These are phyloP conservation scores for Akanthomyces lecanii DNA, from an alignment of 2,329 filamentous ascomycete species.

Conservation along the genomic window DNA sequence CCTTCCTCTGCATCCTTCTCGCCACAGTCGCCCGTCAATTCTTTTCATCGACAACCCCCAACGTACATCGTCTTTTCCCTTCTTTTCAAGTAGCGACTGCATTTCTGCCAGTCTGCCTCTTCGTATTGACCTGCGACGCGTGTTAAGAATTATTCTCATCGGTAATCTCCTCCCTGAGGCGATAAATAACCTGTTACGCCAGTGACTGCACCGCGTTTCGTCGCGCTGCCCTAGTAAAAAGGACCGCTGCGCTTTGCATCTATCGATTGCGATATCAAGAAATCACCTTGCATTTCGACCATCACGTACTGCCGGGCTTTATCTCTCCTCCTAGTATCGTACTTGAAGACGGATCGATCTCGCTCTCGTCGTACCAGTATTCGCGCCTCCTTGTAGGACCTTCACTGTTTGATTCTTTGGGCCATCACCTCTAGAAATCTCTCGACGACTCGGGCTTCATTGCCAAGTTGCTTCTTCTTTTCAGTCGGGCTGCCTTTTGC, in stretches of 20 bases:
- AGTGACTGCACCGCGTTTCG: conserved; percentile 11
- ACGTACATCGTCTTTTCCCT: conserved; percentile 8
- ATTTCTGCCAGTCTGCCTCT: conserved; percentile 8
- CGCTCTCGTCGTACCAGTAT: conserved; percentile 13
- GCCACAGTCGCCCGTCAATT: neutral
- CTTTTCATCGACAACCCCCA: neutral
- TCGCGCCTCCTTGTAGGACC: conserved; percentile 16
- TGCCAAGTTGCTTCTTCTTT: neutral
- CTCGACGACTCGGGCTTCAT: neutral
- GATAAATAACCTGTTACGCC: conserved; percentile 10
- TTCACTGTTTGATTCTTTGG: conserved; percentile 9
- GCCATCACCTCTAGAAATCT: conserved; percentile 1
- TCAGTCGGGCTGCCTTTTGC: neutral
- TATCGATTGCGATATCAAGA: neutral
- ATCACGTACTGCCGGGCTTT: conserved; percentile 10
- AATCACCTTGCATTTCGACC: neutral
- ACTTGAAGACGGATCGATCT: conserved; percentile 10
- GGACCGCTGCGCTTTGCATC: conserved; percentile 7
- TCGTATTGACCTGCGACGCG: conserved; percentile 15
- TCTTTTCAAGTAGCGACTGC: conserved; percentile 9
- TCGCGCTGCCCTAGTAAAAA: conserved; percentile 9
- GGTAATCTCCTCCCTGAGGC: neutral
- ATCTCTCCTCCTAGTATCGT: conserved; percentile 14
- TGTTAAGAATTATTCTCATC: neutral
- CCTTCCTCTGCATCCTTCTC: neutral